Evolutionary conservation across 2,329 filamentous ascomycete genomes (phyloP), one percentile per base, ranked within the genome.

Genomic region (Ceratocystiopsis minuta): DNA sequence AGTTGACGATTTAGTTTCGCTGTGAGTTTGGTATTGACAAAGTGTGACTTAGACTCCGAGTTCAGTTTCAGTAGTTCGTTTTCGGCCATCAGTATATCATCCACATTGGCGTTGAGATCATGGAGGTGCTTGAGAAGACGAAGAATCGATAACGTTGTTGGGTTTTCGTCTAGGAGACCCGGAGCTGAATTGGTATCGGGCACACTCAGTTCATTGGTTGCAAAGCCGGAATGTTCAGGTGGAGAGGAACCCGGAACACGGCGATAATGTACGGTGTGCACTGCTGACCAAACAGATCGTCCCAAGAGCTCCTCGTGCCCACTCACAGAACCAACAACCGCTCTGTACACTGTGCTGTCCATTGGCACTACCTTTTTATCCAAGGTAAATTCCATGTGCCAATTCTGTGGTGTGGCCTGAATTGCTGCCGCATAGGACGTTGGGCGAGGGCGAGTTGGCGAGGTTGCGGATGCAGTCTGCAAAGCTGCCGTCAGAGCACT

Each of bases 11-110:
- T 98, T 43, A 98, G 72, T 63, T 98, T 98, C 1, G 90, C 92
- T 0, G 90, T 98, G 34, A 98, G 72, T 59, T 98, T 98, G 0
- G 90, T 95, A 55, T 98, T 98, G 60, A 98, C 90, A 52, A 98
- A 98, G 51, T 96, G 87, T 3, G 87, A 80, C 38, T 92, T 60
- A 0, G 88, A 83, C 59, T 96, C 88, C 2, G 78, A 70, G 39
- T 82, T 83, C 24, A 92, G 65, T 47, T 75, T 77, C 45, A 81
- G 61, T 3, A 72, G 63, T 41, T 78, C 76, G 53, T 80, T 80
- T 52, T 81, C 80, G 47, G 88, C 81, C 3, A 81, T 72, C 47
- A 95, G 60, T 4, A 96, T 80, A 55, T 96, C 88, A 50, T 95
- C 87, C 15, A 95, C 73, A 47, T 95, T 93, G 31, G 84, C 78